Evolutionary conservation across 352 stramenopile species (phyloP), one percentile per base, ranked within the genome.

Genomic region (Phytophthora meadii): DNA sequence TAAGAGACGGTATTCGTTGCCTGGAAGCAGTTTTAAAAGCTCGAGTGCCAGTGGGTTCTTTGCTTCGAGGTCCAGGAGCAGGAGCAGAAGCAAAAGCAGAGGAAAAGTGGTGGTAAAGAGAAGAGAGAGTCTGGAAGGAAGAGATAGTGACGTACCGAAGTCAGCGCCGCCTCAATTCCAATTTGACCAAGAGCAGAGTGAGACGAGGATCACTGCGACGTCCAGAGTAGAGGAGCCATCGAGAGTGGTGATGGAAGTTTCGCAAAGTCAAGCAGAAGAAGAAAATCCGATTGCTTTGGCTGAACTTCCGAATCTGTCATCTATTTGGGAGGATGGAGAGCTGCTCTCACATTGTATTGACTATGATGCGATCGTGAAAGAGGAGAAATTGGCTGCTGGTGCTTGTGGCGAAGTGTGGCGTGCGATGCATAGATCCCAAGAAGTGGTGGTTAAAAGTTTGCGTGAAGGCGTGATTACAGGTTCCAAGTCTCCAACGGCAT

Each of bases 251-350:
- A 50, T 19, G 37, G 51, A 68, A 39, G 39, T 56, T 2, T 60
- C 52, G 54, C 57, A 60, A 10, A 40, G 14, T 57, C 28, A 59
- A 12, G 19, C 3, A 2, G 59, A 56, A 6, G 50, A 62, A 10
- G 10, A 60, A 19, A 11, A 22, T 0, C 25, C 28, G 7, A 47
- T 44, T 19, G 46, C 28, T 24, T 9, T 49, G 19, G 49, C 40
- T 5, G 51, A 72, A 22, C 47, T 73, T 17, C 59, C 67, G 0
- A 59, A 47, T 27, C 40, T 66, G 11, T 37, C 54, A 24, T 48
- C 58, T 15, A 75, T 90, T 49, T 92, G 81, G 81, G 74, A 85
- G 32, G 79, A 90, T 44, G 79, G 90, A 36, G 80, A 84, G 39
- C 68, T 92, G 8, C 68, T 92, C 15, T 69, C 69, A 22, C 81